A percentile compares a stretch with the other conserved stretches of the same genome.
Conservation (phyloP, 768 basidiomycete genomes). For the Lenzites betulinus region DNA sequence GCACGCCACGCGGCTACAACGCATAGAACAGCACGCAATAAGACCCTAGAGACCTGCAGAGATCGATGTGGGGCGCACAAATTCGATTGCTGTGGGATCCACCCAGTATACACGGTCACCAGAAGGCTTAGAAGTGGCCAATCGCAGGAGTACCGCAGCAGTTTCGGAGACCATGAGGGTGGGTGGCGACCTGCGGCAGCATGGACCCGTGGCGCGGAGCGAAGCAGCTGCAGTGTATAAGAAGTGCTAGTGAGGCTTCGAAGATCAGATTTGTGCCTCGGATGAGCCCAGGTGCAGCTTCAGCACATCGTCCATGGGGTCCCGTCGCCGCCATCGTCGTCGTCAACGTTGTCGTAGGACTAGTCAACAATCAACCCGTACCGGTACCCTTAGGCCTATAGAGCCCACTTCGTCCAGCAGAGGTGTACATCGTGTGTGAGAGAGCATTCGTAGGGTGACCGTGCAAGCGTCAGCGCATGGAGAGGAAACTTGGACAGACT, state of each 20-base stretch:
- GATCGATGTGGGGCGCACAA: neutral
- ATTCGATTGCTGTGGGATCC: neutral
- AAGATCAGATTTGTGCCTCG: neutral
- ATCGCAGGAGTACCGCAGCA: slow-evolving; percentile 9
- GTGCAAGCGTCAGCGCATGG: too few relatives aligned
- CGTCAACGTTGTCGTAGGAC: neutral
- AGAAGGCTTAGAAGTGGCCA: neutral
- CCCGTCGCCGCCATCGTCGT: too few relatives aligned
- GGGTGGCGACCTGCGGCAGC: neutral
- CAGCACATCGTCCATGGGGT: neutral
- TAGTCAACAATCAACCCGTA: neutral
- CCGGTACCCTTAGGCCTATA: too few relatives aligned
- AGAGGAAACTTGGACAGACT: too few relatives aligned
- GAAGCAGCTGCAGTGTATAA: too few relatives aligned
- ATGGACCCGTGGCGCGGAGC: neutral
- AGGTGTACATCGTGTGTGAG: too few relatives aligned
- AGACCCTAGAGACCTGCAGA: neutral
- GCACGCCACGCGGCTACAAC: slow-evolving; percentile 10
- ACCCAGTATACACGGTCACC: neutral
- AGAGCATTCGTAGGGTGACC: too few relatives aligned
- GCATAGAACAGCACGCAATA: neutral
- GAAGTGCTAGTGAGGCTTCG: neutral
- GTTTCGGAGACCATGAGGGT: slow-evolving; percentile 5
- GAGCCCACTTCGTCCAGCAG: too few relatives aligned
- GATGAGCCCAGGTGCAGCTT: neutral